A percentile compares a stretch with the other conserved stretches of the same genome.
Conservation (phyloP, 768 basidiomycete species). For the Boletus subcaerulescens region DNA sequence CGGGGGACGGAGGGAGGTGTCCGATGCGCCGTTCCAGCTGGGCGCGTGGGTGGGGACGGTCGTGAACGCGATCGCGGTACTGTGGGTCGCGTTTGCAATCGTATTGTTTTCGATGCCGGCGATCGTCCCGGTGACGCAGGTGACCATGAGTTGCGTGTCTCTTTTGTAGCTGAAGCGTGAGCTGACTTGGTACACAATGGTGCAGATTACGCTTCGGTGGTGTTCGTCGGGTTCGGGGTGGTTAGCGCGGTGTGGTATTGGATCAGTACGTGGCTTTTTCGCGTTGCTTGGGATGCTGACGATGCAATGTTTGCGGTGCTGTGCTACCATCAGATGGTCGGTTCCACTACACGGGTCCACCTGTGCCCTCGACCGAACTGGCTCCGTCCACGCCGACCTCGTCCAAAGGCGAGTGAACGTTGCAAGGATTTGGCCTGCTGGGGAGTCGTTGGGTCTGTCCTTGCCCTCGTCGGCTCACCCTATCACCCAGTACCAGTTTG, state of each 20-base stretch:
- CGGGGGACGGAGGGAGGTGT: conserved; percentile 42
- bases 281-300: not conserved
- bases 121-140: conserved; percentile 49
- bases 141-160: conserved; percentile 42
- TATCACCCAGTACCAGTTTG: not conserved
- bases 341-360: conserved; percentile 43
- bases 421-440: too few relatives aligned
- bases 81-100: conserved; percentile 62
- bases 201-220: conserved; percentile 63
- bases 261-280: conserved; percentile 40
- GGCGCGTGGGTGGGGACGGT: conserved; percentile 40
- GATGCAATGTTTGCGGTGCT: not conserved
- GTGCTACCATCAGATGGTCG: conserved; percentile 36
- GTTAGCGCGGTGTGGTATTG: conserved; percentile 62
- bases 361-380: conserved; percentile 25
- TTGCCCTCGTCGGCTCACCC: too few relatives aligned
- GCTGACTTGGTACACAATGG: not conserved
- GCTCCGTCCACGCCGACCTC: not conserved
- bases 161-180: too few relatives aligned
- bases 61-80: conserved; percentile 50
- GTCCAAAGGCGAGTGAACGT: conserved; percentile 10
- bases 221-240: conserved; percentile 59
- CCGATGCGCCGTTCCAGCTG: conserved; percentile 49
- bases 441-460: too few relatives aligned
- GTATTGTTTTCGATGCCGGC: conserved; percentile 71